phyloP scores from a whole-genome alignment of 176 grass and related monocot genomes.

The Oryza meyeriana region DNA sequence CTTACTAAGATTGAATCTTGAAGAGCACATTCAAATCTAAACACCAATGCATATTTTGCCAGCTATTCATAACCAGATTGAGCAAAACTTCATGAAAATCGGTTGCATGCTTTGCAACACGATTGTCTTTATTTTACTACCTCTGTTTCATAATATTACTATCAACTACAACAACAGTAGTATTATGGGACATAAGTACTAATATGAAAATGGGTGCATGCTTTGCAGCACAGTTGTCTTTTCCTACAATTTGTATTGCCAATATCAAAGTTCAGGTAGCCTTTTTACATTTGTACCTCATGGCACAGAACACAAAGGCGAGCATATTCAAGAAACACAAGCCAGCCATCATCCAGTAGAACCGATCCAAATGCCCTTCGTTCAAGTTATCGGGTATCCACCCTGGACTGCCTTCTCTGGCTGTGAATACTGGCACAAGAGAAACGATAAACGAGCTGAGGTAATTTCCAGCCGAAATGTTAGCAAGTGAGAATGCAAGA shows the following conservation, averaged over 20 bases:
- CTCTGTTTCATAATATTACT: too few species aligned
- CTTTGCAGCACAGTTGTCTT: background rate
- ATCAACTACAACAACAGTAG: too few species aligned
- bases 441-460: constrained; percentile 60
- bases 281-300: constrained; percentile 46
- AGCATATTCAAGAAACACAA: constrained; percentile 41
- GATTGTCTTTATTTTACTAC: background rate
- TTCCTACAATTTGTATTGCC: background rate
- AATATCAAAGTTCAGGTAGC: constrained; percentile 1
- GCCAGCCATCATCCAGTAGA: constrained; percentile 53
- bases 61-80: background rate
- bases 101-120: background rate
- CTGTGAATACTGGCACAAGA: constrained; percentile 40
- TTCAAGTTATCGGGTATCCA: constrained; percentile 75
- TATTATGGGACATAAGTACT: too few species aligned
- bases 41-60: background rate
- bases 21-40: background rate
- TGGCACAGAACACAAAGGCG: constrained; percentile 39
- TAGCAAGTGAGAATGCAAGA: constrained; percentile 39
- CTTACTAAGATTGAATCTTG: background rate
- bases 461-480: constrained; percentile 43
- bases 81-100: background rate
- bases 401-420: constrained; percentile 39
- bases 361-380: constrained; percentile 60
- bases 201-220: background rate